Percentiles rank a stretch among this genome's conserved stretches.
These are phyloP conservation scores for Trypanosoma theileri DNA, from an alignment of 208 protist genomes.

Conservation along the genomic window DNA sequence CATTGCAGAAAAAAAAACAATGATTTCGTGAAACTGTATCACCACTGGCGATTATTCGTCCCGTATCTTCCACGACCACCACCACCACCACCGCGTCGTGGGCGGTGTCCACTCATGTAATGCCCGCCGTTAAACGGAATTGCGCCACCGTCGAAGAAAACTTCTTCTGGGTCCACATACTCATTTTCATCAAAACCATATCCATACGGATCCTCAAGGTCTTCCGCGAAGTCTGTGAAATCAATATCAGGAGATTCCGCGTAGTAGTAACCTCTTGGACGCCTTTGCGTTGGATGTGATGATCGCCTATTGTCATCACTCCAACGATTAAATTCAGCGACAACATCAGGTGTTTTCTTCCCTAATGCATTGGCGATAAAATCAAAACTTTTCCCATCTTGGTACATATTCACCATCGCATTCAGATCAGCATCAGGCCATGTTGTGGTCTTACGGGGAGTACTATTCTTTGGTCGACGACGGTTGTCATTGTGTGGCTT, in stretches of 20 bases:
- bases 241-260: constrained; percentile 70
- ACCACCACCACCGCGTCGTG: constrained; percentile 21
- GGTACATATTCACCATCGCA: constrained; percentile 89
- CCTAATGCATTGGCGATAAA: constrained; percentile 89
- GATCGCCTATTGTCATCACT: constrained; percentile 53
- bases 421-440: constrained; percentile 74
- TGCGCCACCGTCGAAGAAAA: constrained; percentile 38
- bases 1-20: not conserved
- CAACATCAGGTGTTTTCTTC: constrained; percentile 55
- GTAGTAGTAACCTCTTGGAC: constrained; percentile 52
- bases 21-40: not conserved
- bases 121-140: constrained; percentile 62
- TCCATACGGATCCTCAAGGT: constrained; percentile 45
- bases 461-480: constrained; percentile 12
- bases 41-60: constrained; percentile 14
- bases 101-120: constrained; percentile 56
- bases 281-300: constrained; percentile 21
- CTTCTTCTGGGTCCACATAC: constrained; percentile 23
- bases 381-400: constrained; percentile 90
- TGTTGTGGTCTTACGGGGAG: constrained; percentile 42
- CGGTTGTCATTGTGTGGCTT: constrained; percentile 18
- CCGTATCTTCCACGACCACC: constrained; percentile 13
- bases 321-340: constrained; percentile 86
- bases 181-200: constrained; percentile 36
- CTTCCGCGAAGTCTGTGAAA: constrained; percentile 36